These are phyloP conservation scores for Globisporangium cederbergense DNA, from an alignment of 352 stramenopile species.

Conservation along the genomic window DNA sequence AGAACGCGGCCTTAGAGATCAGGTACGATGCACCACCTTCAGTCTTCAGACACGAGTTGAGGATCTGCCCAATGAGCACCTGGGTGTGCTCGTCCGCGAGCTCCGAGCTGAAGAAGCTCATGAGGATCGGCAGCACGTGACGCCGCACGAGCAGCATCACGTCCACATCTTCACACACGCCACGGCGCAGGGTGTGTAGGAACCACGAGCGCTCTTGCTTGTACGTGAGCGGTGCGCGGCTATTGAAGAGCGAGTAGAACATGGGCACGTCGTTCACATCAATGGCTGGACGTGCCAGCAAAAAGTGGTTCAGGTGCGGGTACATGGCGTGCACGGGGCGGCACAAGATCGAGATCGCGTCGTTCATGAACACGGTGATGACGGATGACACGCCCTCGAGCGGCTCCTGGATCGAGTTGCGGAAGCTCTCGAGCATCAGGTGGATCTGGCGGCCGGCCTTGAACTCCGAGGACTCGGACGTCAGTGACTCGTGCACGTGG, in stretches of 20 bases:
- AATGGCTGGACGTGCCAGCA: constrained; percentile 73
- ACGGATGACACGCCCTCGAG: constrained; percentile 64
- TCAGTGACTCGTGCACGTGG: constrained; percentile 68
- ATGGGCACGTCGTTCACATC: constrained; percentile 83
- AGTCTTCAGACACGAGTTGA: constrained; percentile 46
- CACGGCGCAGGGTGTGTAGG: constrained; percentile 68
- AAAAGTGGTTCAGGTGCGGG: constrained; percentile 79
- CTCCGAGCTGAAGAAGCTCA: constrained; percentile 79
- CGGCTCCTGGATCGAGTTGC: constrained; percentile 47
- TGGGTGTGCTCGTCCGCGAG: constrained; percentile 78
- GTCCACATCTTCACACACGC: constrained; percentile 61
- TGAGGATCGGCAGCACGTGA: constrained; percentile 74
- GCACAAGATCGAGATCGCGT: constrained; percentile 62
- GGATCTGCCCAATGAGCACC: constrained; percentile 60
- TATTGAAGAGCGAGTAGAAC: constrained; percentile 89
- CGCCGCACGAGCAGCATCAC: constrained; percentile 68
- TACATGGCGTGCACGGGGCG: constrained; percentile 74
- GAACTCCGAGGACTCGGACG: constrained; percentile 57
- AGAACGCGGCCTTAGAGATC: constrained; percentile 55
- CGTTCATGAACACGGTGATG: constrained; percentile 83
- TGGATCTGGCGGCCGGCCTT: constrained; percentile 75
- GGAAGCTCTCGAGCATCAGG: constrained; percentile 76
- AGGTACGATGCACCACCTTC: constrained; percentile 44
- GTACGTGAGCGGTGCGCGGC: constrained; percentile 58
- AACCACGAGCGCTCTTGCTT: constrained; percentile 85